phyloP scores from a whole-genome alignment of 306 rosid species.

The Medicago ruthenica region DNA sequence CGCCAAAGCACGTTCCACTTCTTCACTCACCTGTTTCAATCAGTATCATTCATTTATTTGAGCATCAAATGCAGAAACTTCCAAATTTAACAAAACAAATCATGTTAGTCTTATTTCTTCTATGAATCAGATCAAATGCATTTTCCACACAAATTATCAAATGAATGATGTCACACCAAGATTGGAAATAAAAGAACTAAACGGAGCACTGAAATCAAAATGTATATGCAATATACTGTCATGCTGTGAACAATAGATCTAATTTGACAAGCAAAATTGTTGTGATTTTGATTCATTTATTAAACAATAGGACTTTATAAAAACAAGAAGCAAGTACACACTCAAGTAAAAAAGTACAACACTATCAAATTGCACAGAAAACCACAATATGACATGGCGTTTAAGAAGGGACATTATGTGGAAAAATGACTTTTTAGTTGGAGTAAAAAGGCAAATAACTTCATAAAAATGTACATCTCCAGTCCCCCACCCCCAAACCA shows the following conservation, averaged over 20 bases:
- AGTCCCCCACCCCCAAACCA: neutral
- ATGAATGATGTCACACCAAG: slow-evolving; percentile 3
- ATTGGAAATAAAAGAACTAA: neutral
- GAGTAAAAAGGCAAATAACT: slow-evolving; percentile 6
- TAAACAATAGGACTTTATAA: neutral
- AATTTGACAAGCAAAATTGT: slow-evolving; percentile 1
- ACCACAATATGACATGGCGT: slow-evolving; percentile 9
- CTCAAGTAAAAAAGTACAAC: neutral
- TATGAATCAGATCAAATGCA: slow-evolving; percentile 27
- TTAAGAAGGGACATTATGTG: slow-evolving; percentile 5
- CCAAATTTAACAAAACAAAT: slow-evolving; percentile 13
- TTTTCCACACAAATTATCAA: slow-evolving; percentile 10
- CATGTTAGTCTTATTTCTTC: slow-evolving; percentile 7
- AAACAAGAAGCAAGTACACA: slow-evolving; percentile 2
- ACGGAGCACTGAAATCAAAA: slow-evolving; percentile 13
- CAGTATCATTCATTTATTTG: slow-evolving; percentile 28
- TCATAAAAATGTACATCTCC: neutral
- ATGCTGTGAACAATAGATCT: slow-evolving; percentile 5
- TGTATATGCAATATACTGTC: neutral
- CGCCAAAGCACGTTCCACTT: slow-evolving; percentile 93
- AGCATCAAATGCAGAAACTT: slow-evolving; percentile 31
- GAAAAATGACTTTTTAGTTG: neutral
- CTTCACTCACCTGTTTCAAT: slow-evolving; percentile 88
- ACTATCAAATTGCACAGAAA: slow-evolving; percentile 14
- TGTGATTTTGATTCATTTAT: neutral